These are phyloP conservation scores for Phytophthora idaei DNA, from an alignment of 352 stramenopile genomes.

Conservation along the genomic window DNA sequence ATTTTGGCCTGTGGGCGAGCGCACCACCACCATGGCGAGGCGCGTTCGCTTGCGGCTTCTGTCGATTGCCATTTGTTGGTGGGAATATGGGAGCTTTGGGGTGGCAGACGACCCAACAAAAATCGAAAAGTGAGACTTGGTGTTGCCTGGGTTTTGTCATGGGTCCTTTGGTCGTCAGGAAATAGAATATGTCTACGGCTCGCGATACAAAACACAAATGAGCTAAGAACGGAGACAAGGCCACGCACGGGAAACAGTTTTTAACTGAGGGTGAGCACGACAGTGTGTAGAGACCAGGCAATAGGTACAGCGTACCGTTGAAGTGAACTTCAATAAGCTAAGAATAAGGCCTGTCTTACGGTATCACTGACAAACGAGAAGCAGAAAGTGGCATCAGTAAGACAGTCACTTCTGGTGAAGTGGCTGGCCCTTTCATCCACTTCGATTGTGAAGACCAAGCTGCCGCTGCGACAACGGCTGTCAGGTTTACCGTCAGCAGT, in stretches of 20 bases:
- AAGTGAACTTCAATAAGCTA: neutral
- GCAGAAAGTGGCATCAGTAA: no score
- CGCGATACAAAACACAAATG: conserved; percentile 4
- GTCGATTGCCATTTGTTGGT: conserved; percentile 17
- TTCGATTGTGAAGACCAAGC: no score
- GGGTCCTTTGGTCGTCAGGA: neutral
- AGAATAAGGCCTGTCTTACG: neutral
- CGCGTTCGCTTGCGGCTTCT: conserved; percentile 15
- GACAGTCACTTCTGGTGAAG: no score
- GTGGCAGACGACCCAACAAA: neutral
- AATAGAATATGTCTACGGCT: neutral
- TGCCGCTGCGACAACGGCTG: no score
- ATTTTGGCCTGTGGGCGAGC: conserved; percentile 8
- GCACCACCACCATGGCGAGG: conserved; percentile 26
- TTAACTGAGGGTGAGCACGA: conserved; percentile 10
- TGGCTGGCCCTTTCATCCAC: no score
- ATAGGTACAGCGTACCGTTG: neutral
- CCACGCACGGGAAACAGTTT: conserved; percentile 8
- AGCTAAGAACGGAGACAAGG: neutral
- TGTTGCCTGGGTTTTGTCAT: neutral
- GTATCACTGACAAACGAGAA: no score
- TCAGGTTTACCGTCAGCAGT: no score
- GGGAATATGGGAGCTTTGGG: conserved; percentile 3
- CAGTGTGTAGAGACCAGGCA: no score
- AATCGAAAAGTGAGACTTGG: conserved; percentile 20